These are phyloP conservation scores for Teunomyces panamensis DNA, from an alignment of 805 yeast species.

Conservation along the genomic window DNA sequence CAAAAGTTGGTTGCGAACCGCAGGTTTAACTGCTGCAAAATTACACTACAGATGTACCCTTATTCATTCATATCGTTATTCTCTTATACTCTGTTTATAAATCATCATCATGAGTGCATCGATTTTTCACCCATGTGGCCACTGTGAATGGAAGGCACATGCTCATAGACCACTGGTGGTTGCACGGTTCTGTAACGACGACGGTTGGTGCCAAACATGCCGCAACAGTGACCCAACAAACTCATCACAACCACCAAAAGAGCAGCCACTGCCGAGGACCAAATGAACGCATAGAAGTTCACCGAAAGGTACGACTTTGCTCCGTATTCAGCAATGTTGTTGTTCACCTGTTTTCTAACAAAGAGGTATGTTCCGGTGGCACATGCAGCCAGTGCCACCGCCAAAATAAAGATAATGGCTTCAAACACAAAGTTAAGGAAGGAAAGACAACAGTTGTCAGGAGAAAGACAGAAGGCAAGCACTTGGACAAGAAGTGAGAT, in stretches of 20 bases:
- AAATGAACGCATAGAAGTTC: slow-evolving; percentile 55
- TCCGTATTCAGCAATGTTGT: slow-evolving; percentile 48
- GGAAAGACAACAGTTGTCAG: slow-evolving; percentile 43
- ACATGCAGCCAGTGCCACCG: slow-evolving; percentile 49
- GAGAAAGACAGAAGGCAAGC: slow-evolving; percentile 41
- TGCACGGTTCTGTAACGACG: slow-evolving; percentile 21
- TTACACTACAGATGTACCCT: no score
- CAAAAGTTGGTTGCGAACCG: no score
- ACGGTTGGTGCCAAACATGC: slow-evolving; percentile 33
- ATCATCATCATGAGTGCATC: neutral
- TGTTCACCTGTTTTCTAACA: slow-evolving; percentile 51
- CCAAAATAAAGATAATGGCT: slow-evolving; percentile 43
- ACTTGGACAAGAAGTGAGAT: slow-evolving; percentile 49
- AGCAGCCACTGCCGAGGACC: slow-evolving; percentile 57
- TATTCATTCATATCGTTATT: no score
- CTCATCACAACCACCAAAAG: slow-evolving; percentile 24
- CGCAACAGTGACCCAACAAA: slow-evolving; percentile 42
- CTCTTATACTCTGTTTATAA: neutral
- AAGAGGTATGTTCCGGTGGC: slow-evolving; percentile 61
- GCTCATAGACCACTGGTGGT: slow-evolving; percentile 5
- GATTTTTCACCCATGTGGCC: neutral
- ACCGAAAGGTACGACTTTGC: slow-evolving; percentile 49
- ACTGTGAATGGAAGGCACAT: neutral
- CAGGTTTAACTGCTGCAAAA: no score
- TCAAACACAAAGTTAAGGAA: slow-evolving; percentile 44